Evolutionary conservation across 2,329 filamentous ascomycete species (phyloP), one percentile per base, ranked within the genome.

Genomic region (Fusarium proliferatum): DNA sequence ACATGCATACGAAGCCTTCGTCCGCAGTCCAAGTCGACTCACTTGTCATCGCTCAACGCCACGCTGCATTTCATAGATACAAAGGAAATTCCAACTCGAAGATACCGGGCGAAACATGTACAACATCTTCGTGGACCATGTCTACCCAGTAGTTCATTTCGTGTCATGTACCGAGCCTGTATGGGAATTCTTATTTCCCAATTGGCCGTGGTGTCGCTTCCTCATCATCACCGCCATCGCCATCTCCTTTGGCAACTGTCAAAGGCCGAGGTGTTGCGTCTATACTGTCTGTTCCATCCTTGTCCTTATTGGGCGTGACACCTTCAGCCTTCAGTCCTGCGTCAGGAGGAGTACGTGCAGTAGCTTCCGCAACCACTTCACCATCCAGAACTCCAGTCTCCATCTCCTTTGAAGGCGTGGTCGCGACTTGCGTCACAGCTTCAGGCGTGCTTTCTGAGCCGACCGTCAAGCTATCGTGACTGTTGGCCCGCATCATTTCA

Each of bases 401-500:
- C 63, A 81, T 69, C 65, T 87, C 85, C 46, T 83, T 83, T 5
- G 82, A 85, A 3, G 88, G 86, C 21, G 86, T 88, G 13, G 85
- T 87, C 48, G 79, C 81, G 17, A 87, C 84, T 76, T 88, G 85
- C 7, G 87, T 88, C n/a, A 84, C 80, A n/a, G 85, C 84, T 72
- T 88, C 88, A 2, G 85, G 81, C 19, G 85, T 85, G 73, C 83
- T 86, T 52, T 89, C 88, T 6, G 87, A 87, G 16, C 83, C 82
- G 17, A 88, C 59, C 3, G 85, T 85, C 61, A 94, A 89, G 78
- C 95, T 97, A 55, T 97, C 96, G 77, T 96, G 93, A 79, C 94
- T 97, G 81, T 97, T 97, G 26, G 96, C 97, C 53, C 96, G 91
- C 94, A 98, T 96, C 96, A 98, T 98, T 82, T 98, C 96, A 56